Evolutionary conservation across 371 early-diverging fungal genomes (phyloP), one percentile per base, ranked within the genome.

Genomic region (Apophysomyces variabilis): DNA sequence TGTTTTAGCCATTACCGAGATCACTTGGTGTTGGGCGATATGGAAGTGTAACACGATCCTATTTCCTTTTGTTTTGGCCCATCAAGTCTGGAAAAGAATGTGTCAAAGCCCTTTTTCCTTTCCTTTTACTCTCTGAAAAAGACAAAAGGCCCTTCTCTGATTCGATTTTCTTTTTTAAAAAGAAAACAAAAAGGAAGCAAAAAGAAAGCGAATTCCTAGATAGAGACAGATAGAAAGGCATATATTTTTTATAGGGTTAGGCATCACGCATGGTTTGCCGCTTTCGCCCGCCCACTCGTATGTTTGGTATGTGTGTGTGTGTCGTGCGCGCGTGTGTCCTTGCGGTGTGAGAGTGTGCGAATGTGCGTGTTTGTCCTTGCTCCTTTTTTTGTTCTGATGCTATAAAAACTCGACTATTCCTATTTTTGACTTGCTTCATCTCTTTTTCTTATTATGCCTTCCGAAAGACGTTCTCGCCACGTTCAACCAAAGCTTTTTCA

Each of bases 401-500:
- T 50, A 50, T 50, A 50, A 50, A 50, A 50, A 50, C 54, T 50
- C 54, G 54, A 50, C 54, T 50, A 50, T 50, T 50, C 54, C 54
- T 21, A 50, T 50, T 50, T 59, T 59, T 38, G 43, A 59, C 62
- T 66, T 54, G 58, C 45, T 60, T 45, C 39, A 37, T 60, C 38
- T 60, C 57, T 54, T 44, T 64, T 47, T 62, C 58, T 41, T 39
- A 12, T n/a, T 50, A 68, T 64, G 59, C 56, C 67, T 60, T 35
- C 67, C 62, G 45, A 38, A 60, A 72, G 68, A 41, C 65, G 63
- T 32, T 50, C 62, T 44, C 60, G 38, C 21, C 65, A 57, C 56
- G 68, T 54, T 35, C 47, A 26, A 63, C 60, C 37, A 61, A 83
- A 84, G 59, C 70, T 80, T 14, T 87, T 87, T 63, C 85, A 84